Base-by-base conservation (phyloP, 495 filamentous ascomycete genomes). In the Penicillium arizonense region DNA sequence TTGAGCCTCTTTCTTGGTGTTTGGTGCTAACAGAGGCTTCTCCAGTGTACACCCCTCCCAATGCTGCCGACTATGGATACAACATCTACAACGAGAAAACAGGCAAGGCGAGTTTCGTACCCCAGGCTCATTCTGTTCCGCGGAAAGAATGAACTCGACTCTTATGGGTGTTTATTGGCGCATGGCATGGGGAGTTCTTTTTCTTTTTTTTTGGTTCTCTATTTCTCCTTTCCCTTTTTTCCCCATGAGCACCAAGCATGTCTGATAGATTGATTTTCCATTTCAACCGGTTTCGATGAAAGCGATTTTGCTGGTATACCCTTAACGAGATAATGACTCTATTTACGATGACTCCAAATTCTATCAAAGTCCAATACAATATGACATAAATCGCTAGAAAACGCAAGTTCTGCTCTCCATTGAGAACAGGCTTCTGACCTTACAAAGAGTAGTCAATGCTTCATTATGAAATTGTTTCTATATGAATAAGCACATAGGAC, bases 1-100 rank as follows among this genome's bases (percentile, higher is more conserved):
- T 11, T 12, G 1, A n/a, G 5, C 4, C 3, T 6, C 5, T 24
- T 24, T 24, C 23, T 24, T 24, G 23, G 23, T 18, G 23, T 9
- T 30, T 49, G 24, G 33, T 10, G 13, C 21, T 37, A 18, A 18
- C 5, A 0, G 13, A 18, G 16, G 4, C 3, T 8, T 10, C 13
- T 41, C 9, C n/a, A 65, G 64, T 63, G 18, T 65, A 68, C 43
- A 63, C 62, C 2, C 64, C 62, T 2, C 63, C 59, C 47, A 89
- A 86, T 94, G 90, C 90, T 2, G 87, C 87, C 3, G 83, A 78
- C 43, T 79, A 84, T 52, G 89, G 89, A 1, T 91, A 87, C 60
- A 76, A 89, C 55, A 82, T 88, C 60, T 94, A 88, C 69, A 77
- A 88, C 61, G 72, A 76, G 24, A 65, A 76, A 34, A 91, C 88